phyloP scores from a whole-genome alignment of 352 stramenopile genomes.

The Pythium apleroticum region DNA sequence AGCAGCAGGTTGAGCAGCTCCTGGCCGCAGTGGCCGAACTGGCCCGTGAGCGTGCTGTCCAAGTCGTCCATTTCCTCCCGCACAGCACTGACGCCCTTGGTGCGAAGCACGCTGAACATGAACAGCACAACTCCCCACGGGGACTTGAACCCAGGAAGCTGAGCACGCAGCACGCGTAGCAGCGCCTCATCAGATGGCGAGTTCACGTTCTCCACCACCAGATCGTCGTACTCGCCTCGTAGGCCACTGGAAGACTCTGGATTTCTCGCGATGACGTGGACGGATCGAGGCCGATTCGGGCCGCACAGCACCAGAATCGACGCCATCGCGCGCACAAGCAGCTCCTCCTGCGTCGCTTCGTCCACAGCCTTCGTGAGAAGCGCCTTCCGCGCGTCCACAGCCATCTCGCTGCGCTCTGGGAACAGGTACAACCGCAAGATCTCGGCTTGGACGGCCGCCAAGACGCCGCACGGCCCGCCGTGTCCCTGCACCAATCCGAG shows the following conservation, averaged over 20 bases:
- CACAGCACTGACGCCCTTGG: slow-evolving; percentile 43
- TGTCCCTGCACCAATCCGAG: slow-evolving; percentile 74
- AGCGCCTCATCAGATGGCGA: slow-evolving; percentile 12
- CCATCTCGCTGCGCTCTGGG: slow-evolving; percentile 10
- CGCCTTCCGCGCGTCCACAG: slow-evolving; percentile 6
- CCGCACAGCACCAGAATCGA: slow-evolving; percentile 25
- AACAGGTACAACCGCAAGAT: slow-evolving; percentile 64
- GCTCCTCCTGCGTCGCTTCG: slow-evolving; percentile 9
- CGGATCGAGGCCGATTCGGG: neutral
- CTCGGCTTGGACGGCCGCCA: slow-evolving; percentile 78
- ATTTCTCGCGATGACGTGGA: neutral
- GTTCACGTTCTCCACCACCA: neutral
- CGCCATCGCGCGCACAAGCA: slow-evolving; percentile 27
- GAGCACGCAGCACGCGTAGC: slow-evolving; percentile 10
- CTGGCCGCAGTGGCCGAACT: slow-evolving; percentile 83
- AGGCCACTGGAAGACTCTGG: neutral
- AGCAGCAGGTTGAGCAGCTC: slow-evolving; percentile 88
- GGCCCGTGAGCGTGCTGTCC: slow-evolving; percentile 50
- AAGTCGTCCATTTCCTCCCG: slow-evolving; percentile 78
- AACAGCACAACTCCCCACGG: slow-evolving; percentile 69
- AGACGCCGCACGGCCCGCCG: slow-evolving; percentile 78
- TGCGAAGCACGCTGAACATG: slow-evolving; percentile 64
- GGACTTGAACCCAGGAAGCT: slow-evolving; percentile 34
- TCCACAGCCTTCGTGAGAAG: neutral
- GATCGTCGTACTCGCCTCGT: slow-evolving; percentile 1